Evolutionary conservation across 2,329 filamentous ascomycete species (phyloP).

Genomic region (Teratosphaeria gauchensis): DNA sequence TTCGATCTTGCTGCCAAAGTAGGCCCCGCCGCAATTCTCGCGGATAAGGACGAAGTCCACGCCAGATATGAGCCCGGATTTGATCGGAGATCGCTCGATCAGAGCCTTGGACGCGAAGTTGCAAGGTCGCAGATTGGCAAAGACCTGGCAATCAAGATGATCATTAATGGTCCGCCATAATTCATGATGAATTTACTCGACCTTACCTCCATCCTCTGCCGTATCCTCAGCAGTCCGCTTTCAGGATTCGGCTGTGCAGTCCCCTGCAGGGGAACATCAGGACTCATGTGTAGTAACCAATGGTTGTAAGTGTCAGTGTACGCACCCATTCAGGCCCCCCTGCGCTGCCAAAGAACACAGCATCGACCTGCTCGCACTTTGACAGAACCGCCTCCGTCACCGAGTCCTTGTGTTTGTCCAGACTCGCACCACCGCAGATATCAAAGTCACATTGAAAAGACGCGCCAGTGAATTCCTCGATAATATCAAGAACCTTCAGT

Average conservation of each 20-base stretch:
- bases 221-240: conserved; percentile 34
- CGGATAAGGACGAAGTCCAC: conserved; percentile 42
- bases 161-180: neutral
- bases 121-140: conserved; percentile 44
- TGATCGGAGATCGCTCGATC: conserved; percentile 35
- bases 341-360: conserved; percentile 40
- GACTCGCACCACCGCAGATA: conserved; percentile 29
- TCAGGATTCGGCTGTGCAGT: conserved; percentile 34
- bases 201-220: conserved; percentile 30
- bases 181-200: neutral
- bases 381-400: conserved; percentile 36
- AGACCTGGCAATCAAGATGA: conserved; percentile 22
- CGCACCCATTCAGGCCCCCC: conserved; percentile 39
- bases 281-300: no score
- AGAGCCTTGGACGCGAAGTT: conserved; percentile 34
- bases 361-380: conserved; percentile 33
- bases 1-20: conserved; percentile 42
- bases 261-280: conserved; percentile 9
- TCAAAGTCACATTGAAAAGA: conserved; percentile 25
- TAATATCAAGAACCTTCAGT: conserved; percentile 37
- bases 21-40: conserved; percentile 44
- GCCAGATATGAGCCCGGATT: conserved; percentile 34
- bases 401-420: conserved; percentile 37
- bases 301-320: no score
- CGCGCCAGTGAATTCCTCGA: conserved; percentile 21